Evolutionary conservation across 805 yeast species (phyloP).

Genomic region (Zygotorulaspora danielsina): DNA sequence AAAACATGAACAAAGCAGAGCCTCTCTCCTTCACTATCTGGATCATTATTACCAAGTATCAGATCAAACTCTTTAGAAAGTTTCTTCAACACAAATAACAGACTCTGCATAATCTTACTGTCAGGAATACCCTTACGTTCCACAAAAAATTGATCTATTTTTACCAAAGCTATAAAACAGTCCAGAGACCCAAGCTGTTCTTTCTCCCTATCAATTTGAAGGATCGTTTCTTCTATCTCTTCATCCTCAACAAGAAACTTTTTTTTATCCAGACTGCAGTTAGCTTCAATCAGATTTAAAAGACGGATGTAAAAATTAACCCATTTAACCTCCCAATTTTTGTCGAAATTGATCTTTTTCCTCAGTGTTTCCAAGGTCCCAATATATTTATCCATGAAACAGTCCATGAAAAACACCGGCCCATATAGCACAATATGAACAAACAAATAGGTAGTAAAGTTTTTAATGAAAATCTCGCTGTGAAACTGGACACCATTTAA

Average conservation of each 20-base stretch:
- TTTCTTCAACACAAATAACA: conserved; percentile 2
- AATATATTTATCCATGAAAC: conserved; percentile 20
- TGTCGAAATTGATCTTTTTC: conserved; percentile 23
- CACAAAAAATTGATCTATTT: conserved; percentile 12
- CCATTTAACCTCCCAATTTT: conserved; percentile 25
- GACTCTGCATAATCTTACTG: background rate
- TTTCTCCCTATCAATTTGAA: background rate
- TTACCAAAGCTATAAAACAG: conserved; percentile 12
- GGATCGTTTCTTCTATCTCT: conserved; percentile 7
- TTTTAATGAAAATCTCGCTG: conserved; percentile 21
- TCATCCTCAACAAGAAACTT: conserved; percentile 6
- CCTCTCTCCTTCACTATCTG: conserved; percentile 4
- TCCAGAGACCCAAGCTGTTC: conserved; percentile 1
- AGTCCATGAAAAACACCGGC: conserved; percentile 13
- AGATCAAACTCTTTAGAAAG: conserved; percentile 2
- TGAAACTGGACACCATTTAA: conserved; percentile 13
- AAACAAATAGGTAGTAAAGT: conserved; percentile 18
- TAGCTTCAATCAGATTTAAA: conserved; percentile 15
- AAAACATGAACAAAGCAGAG: conserved; percentile 13
- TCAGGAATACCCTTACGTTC: conserved; percentile 9
- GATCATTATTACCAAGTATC: background rate
- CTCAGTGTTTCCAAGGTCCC: conserved; percentile 18
- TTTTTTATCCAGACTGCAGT: conserved; percentile 1
- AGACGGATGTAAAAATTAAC: conserved; percentile 21
- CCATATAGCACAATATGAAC: conserved; percentile 16